phyloP scores from a whole-genome alignment of 2,329 filamentous ascomycete species.

The Diaporthe australafricana region DNA sequence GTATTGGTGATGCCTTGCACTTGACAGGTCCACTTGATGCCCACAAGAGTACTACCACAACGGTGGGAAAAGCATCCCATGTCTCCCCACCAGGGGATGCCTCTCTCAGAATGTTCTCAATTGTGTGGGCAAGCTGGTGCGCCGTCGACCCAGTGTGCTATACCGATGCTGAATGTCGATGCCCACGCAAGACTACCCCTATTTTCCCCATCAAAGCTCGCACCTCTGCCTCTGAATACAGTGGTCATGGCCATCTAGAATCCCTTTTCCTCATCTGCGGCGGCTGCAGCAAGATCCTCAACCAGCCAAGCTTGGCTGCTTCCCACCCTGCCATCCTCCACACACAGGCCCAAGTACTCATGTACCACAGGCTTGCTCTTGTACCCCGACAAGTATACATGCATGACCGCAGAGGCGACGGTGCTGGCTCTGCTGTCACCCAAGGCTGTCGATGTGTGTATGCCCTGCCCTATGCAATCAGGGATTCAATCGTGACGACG shows the following conservation, averaged over 20 bases:
- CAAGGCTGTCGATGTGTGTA: background rate
- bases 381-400: conserved; percentile 5
- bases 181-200: background rate
- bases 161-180: conserved; percentile 18
- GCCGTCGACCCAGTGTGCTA: conserved; percentile 13
- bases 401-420: background rate
- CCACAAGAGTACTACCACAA: conserved; percentile 26
- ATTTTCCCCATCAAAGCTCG: background rate
- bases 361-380: conserved; percentile 15
- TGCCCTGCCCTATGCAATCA: background rate
- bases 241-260: conserved; percentile 4
- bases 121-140: background rate
- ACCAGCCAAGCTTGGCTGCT: conserved; percentile 10
- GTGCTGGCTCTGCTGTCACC: conserved; percentile 4
- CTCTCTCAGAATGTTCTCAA: background rate
- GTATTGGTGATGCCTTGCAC: no score
- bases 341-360: conserved; percentile 6
- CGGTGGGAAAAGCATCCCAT: conserved; percentile 16
- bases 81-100: conserved; percentile 8
- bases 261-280: conserved; percentile 6
- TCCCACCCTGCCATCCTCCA: conserved; percentile 20
- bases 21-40: conserved; percentile 22
- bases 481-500: background rate
- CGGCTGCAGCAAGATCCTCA: conserved; percentile 23
- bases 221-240: background rate